A percentile compares a stretch with the other conserved stretches of the same genome.
Evolutionary conservation across 2,329 filamentous ascomycete genomes (phyloP).

Genomic region (Westerdykella ornata): DNA sequence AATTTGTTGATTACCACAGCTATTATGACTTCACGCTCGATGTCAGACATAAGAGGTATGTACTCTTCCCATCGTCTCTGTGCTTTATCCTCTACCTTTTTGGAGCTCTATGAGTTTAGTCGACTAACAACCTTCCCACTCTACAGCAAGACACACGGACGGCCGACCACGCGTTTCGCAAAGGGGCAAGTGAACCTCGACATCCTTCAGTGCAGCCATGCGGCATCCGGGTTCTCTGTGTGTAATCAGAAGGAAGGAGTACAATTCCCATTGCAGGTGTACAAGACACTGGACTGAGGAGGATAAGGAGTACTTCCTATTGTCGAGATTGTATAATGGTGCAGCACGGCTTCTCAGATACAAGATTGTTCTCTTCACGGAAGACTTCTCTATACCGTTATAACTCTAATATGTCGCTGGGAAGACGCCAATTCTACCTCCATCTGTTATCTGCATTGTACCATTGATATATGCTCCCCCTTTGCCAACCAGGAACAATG

Average conservation of each 20-base stretch:
- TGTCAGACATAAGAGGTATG: constrained; percentile 10
- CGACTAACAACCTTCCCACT: too few relatives aligned
- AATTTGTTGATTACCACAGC: constrained; percentile 7
- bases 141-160: constrained; percentile 6
- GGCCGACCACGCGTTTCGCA: constrained; percentile 4
- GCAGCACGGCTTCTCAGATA: too few relatives aligned
- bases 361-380: too few relatives aligned
- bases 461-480: constrained; percentile 52
- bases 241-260: constrained; percentile 10
- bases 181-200: constrained; percentile 5
- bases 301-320: too few relatives aligned
- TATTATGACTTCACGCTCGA: constrained; percentile 11
- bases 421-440: constrained; percentile 36
- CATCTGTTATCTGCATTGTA: constrained; percentile 44
- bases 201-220: constrained; percentile 8
- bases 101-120: too few relatives aligned
- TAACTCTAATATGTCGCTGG: constrained; percentile 28
- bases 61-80: background rate
- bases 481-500: constrained; percentile 47
- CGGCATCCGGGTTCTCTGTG: constrained; percentile 9
- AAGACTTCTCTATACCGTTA: too few relatives aligned
- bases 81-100: too few relatives aligned
- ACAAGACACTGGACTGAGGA: constrained; percentile 1
- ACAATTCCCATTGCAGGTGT: constrained; percentile 8
- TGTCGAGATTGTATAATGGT: too few relatives aligned